A percentile compares a stretch with the other conserved stretches of the same genome.
Evolutionary conservation across 2,329 filamentous ascomycete genomes (phyloP).

Genomic region (Cryphonectria radicalis): DNA sequence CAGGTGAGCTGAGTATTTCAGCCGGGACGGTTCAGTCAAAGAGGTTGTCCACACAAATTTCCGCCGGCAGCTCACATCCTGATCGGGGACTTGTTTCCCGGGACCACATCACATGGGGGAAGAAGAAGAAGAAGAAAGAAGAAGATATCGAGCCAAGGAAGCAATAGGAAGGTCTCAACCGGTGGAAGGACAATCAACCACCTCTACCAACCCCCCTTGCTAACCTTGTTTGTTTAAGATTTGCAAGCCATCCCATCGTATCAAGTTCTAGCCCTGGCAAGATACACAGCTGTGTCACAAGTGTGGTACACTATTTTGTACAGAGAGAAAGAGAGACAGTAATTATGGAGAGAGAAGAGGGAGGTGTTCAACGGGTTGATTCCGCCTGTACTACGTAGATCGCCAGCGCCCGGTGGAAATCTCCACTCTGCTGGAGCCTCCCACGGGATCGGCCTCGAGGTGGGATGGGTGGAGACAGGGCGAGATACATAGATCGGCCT

Average conservation of each 20-base stretch:
- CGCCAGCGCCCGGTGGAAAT: neutral
- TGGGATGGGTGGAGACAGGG: neutral
- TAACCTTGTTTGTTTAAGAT: neutral
- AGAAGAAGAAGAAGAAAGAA: neutral
- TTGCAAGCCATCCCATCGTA: neutral
- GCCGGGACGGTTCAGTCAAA: neutral
- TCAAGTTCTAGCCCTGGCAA: neutral
- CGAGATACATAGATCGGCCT: neutral
- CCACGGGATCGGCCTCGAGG: neutral
- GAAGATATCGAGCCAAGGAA: neutral
- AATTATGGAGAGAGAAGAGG: no score
- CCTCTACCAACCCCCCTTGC: neutral
- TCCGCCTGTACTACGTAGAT: neutral
- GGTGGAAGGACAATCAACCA: neutral
- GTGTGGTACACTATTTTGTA: neutral
- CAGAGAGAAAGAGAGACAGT: no score
- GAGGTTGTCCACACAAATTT: neutral
- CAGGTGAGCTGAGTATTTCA: neutral
- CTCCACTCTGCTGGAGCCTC: neutral
- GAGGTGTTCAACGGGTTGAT: neutral
- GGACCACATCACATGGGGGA: neutral
- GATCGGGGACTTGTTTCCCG: neutral
- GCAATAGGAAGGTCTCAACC: conserved; percentile 4
- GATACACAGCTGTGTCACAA: neutral
- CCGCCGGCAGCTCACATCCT: neutral